phyloP scores from a whole-genome alignment of 169 alveolate genomes.

The Plasmodium gallinaceum region DNA sequence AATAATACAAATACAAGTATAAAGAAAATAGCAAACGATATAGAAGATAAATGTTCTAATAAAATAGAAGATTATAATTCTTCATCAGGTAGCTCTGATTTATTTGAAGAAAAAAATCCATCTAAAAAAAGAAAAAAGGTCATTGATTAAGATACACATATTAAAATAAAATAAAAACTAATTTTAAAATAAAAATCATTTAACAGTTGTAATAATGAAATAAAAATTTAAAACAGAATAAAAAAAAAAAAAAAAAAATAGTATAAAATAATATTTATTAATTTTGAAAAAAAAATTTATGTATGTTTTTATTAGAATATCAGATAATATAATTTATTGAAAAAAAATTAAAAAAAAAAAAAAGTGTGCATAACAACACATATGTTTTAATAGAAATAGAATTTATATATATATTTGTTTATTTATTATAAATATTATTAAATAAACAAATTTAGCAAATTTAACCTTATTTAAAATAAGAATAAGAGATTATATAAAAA shows the following conservation, averaged over 20 bases:
- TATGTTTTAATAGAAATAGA: too few species aligned
- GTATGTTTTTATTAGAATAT: too few species aligned
- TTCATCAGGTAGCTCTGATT: constrained; percentile 42
- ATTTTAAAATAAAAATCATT: too few species aligned
- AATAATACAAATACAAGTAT: not conserved
- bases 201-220: too few species aligned
- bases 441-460: not conserved
- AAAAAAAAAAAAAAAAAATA: not conserved
- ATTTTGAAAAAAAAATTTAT: not conserved
- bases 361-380: too few species aligned
- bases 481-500: too few species aligned
- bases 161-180: not conserved
- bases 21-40: not conserved
- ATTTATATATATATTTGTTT: too few species aligned
- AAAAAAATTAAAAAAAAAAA: too few species aligned
- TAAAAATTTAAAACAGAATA: not conserved
- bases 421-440: too few species aligned
- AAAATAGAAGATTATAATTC: not conserved
- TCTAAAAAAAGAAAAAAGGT: constrained; percentile 41
- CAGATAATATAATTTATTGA: too few species aligned
- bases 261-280: not conserved
- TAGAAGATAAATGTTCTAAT: not conserved
- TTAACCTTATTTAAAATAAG: not conserved
- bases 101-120: constrained; percentile 62
- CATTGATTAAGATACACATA: not conserved